These are phyloP conservation scores for Aspergillus glaucus DNA, from an alignment of 2,329 filamentous ascomycete species.

Conservation along the genomic window DNA sequence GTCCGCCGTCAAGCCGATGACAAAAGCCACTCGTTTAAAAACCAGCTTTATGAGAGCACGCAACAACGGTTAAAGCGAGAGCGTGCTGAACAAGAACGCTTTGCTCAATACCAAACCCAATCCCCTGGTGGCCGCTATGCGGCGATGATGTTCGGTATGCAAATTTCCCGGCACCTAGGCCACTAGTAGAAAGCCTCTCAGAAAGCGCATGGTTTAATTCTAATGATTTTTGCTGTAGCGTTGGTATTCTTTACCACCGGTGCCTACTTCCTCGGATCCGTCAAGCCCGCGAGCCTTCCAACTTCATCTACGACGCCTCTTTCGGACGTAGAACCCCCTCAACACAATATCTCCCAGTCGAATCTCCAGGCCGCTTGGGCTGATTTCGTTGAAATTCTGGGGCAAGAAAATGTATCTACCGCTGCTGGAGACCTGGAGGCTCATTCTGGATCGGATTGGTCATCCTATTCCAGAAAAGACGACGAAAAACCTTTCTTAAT, in stretches of 20 bases:
- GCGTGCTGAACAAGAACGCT: conserved; percentile 50
- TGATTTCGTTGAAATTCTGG: conserved; percentile 56
- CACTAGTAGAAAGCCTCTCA: background rate
- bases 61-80: conserved; percentile 53
- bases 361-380: conserved; percentile 60
- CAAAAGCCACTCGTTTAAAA: conserved; percentile 48
- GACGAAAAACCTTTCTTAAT: conserved; percentile 52
- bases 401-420: conserved; percentile 58
- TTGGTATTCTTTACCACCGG: conserved; percentile 45
- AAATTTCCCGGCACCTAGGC: background rate
- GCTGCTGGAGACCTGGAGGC: conserved; percentile 47
- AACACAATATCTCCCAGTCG: conserved; percentile 50
- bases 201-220: background rate
- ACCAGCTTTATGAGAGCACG: conserved; percentile 58
- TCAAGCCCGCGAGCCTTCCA: conserved; percentile 42
- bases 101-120: conserved; percentile 39
- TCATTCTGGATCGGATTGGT: conserved; percentile 60
- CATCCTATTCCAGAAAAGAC: conserved; percentile 43
- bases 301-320: conserved; percentile 54
- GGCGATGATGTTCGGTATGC: conserved; percentile 32
- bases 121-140: conserved; percentile 33
- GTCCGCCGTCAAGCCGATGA: conserved; percentile 17
- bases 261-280: conserved; percentile 52
- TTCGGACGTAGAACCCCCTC: conserved; percentile 39
- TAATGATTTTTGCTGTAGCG: conserved; percentile 32